phyloP scores from a whole-genome alignment of 2,329 filamentous ascomycete genomes.

The Pseudogymnoascus sp. region DNA sequence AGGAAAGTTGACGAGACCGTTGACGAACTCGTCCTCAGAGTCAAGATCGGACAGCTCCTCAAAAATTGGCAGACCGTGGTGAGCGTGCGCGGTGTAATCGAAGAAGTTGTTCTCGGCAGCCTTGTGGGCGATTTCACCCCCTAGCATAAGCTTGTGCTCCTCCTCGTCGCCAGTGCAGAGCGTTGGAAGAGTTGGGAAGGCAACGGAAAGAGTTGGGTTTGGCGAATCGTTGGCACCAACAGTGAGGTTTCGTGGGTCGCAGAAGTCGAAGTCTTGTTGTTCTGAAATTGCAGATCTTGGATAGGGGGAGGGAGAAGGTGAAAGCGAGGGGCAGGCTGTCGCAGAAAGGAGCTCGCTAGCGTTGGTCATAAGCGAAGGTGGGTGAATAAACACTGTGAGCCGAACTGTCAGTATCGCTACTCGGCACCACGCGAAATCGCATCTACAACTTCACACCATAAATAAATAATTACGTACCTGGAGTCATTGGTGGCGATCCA shows the following conservation, averaged over 20 bases:
- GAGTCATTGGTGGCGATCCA: conserved; percentile 79
- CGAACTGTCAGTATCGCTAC: conserved; percentile 15
- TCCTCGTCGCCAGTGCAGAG: conserved; percentile 59
- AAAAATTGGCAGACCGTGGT: conserved; percentile 62
- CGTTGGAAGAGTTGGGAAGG: conserved; percentile 59
- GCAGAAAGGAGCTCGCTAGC: conserved; percentile 65
- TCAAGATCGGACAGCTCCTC: conserved; percentile 86
- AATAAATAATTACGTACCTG: conserved; percentile 58
- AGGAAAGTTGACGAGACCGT: conserved; percentile 64
- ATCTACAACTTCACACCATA: background rate
- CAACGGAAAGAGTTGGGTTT: conserved; percentile 43
- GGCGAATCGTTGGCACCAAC: conserved; percentile 46
- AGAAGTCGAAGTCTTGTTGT: conserved; percentile 68
- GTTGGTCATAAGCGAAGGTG: conserved; percentile 57
- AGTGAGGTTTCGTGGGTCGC: conserved; percentile 83
- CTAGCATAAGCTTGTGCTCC: conserved; percentile 42
- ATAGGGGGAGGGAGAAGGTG: conserved; percentile 76
- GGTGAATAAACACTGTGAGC: conserved; percentile 55
- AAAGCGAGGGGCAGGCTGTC: conserved; percentile 72
- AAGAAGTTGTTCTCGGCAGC: conserved; percentile 41
- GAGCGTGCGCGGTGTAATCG: conserved; percentile 44
- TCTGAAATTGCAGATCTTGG: conserved; percentile 62
- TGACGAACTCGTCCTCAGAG: conserved; percentile 80
- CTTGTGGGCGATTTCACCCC: conserved; percentile 44
- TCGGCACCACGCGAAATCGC: conserved; percentile 1